phyloP scores from a whole-genome alignment of 345 rosid species.

The Aquilaria yunnanensis region DNA sequence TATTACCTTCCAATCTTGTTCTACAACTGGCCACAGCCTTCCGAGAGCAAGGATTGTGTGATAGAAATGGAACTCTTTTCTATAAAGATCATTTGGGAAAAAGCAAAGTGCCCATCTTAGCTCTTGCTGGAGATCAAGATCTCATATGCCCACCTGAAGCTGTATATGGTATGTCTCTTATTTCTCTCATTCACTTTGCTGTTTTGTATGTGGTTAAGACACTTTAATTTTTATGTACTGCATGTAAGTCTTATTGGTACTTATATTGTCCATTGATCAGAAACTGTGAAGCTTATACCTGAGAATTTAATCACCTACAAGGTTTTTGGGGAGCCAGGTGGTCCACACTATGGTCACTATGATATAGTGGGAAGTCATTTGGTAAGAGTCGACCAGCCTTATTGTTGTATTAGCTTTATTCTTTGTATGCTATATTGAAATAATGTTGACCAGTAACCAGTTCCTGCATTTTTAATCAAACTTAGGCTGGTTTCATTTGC shows the following conservation, averaged over 20 bases:
- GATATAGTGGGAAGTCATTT: constrained; percentile 58
- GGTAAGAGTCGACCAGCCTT: constrained; percentile 31
- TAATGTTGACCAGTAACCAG: too few relatives aligned
- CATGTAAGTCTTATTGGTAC: background rate
- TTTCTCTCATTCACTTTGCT: background rate
- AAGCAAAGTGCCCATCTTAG: constrained; percentile 60
- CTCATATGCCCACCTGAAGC: constrained; percentile 73
- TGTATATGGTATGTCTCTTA: constrained; percentile 43
- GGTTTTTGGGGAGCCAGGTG: constrained; percentile 58
- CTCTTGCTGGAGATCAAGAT: constrained; percentile 67
- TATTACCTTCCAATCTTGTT: constrained; percentile 51
- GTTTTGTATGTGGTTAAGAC: background rate
- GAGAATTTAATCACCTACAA: constrained; percentile 43
- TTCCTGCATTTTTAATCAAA: too few relatives aligned
- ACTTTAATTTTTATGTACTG: background rate
- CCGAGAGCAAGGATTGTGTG: constrained; percentile 44
- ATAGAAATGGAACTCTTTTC: constrained; percentile 41
- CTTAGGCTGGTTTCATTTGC: too few relatives aligned
- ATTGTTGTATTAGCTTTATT: too few relatives aligned
- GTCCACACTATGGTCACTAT: constrained; percentile 72
- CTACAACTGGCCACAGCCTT: constrained; percentile 56
- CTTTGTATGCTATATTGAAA: too few relatives aligned
- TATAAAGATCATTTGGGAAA: constrained; percentile 57
- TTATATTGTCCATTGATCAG: constrained; percentile 28
- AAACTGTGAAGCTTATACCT: constrained; percentile 62